Base-by-base conservation (phyloP, 768 basidiomycete genomes). In the Grammothele lineata region DNA sequence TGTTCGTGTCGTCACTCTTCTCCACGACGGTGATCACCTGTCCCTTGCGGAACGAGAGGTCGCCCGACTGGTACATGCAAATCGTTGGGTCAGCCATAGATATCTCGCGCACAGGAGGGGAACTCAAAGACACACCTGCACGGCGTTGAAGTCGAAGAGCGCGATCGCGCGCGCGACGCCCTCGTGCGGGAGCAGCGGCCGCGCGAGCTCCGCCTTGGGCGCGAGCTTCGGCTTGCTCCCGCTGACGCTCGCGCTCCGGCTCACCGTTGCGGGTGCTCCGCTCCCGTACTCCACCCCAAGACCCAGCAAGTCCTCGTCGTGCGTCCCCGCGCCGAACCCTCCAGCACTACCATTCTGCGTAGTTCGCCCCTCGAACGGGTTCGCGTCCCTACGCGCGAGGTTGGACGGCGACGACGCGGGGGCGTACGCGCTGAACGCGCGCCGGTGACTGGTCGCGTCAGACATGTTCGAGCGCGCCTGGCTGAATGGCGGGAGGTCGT, bases 111-210 rank as follows among this genome's bases (percentile, higher is more conserved):
- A 23, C 19, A 26, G 21, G 42, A 45, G 32, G 12, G 34, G 11
- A 47, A 14, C 8, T 5, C 10, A 37, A 22, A 48, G 14, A 58
- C 69, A 33, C 55, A 84, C 85, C 74, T 90, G 81, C 14, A 84
- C 76, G 19, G 87, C 88, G 27, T 75, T 62, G 63, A 87, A 90
- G 63, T 85, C 73, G 58, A 78, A 89, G 48, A 87, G 58, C 3
- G 89, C 88, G 37, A 91, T 80, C 4, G 83, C 88, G 41, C 84
- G 77, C 12, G 75, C 82, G 18, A 89, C 68, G 21, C 84, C 85
- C 58, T 85, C 81, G 42, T 70, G 63, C 42, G 72, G 75, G 30
- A 67, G 57, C 36, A 82, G 64, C 23, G 81, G 77, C 45, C 62
- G 66, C 25, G 60, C 62, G 21, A 81, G 58, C 53, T 78, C 80